Evolutionary conservation across 805 yeast species (phyloP), one percentile per base, ranked within the genome.

Genomic region (Candida insectalens): DNA sequence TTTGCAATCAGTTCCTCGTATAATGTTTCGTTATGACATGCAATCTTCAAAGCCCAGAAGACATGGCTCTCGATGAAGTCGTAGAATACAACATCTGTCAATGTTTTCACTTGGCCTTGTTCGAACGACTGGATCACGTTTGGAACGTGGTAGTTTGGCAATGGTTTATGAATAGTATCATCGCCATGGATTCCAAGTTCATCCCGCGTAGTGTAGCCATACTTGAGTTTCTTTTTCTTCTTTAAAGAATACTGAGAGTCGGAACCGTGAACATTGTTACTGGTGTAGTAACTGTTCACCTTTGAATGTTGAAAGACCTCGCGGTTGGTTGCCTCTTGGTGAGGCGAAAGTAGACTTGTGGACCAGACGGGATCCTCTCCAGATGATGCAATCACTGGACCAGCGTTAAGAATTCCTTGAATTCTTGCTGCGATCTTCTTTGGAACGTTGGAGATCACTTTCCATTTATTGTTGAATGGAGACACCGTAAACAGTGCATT

Each of bases 171-270:
- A 36, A 75, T 45, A 25, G 85, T 67, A 62, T 83, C 97, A 51
- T 92, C 98, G 16, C 98, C 98, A 41, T 77, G 75, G 42, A 63
- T 57, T 0, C 96, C 98, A 45, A 69, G 66, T 48, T 89, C 97
- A 51, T 92, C 98, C 30, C 57, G 46, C 0, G 98, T 89, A 0
- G 75, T 77, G 45, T 81, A 83, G 0, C 98, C 98, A 39, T 71
- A 73, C 1, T n/a, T n/a, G n/a, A n/a, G n/a, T n/a, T n/a, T n/a
- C n/a, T n/a, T n/a, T n/a, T n/a, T n/a, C n/a, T n/a, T n/a, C n/a
- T n/a, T n/a, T 74, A 44, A 19, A 46, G 39, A 5, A 12, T 7
- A 7, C 14, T 12, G 23, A 12, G 10, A 7, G 12, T 21, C 23
- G 10, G 23, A 21, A 12, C 23, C 12, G 10, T 8, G 7, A 12